Evolutionary conservation across 306 rosid genomes (phyloP).

Genomic region (Neltuma alba): DNA sequence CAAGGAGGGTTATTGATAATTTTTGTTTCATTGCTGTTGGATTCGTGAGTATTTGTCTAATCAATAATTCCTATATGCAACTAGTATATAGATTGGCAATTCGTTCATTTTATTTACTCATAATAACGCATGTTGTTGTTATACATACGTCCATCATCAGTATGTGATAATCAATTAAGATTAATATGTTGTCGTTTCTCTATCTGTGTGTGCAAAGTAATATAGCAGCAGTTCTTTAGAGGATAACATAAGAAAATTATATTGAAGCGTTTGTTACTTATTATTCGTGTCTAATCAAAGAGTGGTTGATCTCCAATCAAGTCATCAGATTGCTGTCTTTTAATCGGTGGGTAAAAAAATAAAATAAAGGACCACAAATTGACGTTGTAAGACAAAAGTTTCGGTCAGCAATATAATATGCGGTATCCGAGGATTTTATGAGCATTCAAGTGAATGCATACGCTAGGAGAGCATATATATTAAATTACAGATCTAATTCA

Average conservation of each 20-base stretch:
- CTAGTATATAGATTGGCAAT: not conserved
- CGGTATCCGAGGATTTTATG: not conserved
- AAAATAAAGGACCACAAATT: not conserved
- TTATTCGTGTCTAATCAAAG: not conserved
- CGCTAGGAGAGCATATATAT: slow-evolving; percentile 3
- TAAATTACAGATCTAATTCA: slow-evolving; percentile 6
- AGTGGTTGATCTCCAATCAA: not conserved
- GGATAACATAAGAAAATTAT: not conserved
- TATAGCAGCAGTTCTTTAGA: not conserved
- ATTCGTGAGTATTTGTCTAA: too few species aligned
- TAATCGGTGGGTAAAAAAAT: not conserved
- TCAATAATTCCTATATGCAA: not conserved
- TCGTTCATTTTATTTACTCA: not conserved
- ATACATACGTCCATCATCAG: not conserved
- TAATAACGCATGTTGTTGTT: not conserved
- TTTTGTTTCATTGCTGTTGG: not conserved
- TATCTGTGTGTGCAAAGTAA: too few species aligned
- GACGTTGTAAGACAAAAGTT: not conserved
- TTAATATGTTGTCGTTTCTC: not conserved
- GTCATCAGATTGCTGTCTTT: not conserved
- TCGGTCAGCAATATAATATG: not conserved
- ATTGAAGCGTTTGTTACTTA: not conserved
- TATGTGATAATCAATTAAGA: not conserved
- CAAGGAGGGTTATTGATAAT: not conserved
- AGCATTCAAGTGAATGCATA: slow-evolving; percentile 14